These are phyloP conservation scores for Aspergillus costaricaensis DNA, from an alignment of 2,329 filamentous ascomycete species.

Conservation along the genomic window DNA sequence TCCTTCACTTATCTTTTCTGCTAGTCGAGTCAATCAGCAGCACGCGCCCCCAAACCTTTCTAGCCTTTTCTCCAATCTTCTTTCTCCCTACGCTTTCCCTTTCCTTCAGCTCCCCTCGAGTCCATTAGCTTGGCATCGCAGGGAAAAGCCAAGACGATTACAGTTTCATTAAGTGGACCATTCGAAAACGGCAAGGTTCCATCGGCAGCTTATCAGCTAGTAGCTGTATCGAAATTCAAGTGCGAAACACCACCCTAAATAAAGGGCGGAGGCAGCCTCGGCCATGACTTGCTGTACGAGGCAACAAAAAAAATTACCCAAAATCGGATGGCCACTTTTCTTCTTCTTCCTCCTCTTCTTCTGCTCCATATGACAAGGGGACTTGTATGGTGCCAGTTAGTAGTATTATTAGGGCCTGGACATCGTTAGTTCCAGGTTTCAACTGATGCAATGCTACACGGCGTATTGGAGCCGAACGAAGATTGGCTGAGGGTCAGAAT, in stretches of 20 bases:
- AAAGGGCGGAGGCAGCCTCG: background rate
- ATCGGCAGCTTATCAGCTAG: background rate
- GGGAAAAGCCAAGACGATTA: constrained; percentile 12
- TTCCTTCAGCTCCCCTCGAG: background rate
- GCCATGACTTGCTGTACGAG: background rate
- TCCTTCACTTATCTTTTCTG: background rate
- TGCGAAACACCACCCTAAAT: background rate
- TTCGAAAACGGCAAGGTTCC: background rate
- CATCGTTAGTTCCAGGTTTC: background rate
- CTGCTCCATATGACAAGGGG: background rate
- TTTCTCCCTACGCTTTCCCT: background rate
- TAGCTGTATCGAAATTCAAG: background rate
- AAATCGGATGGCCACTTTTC: background rate
- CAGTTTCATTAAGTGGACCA: background rate
- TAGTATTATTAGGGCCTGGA: background rate
- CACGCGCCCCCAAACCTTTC: background rate
- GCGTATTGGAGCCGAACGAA: background rate
- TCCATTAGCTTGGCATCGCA: constrained; percentile 8
- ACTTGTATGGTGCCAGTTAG: background rate
- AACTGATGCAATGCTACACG: background rate
- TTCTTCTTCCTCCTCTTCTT: no score
- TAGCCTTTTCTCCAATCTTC: background rate
- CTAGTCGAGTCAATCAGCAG: constrained; percentile 1
- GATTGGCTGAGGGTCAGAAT: constrained; percentile 7
- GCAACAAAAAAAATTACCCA: background rate